Base-by-base conservation (phyloP, 2,329 filamentous ascomycete genomes). In the Aspergillus pseudoviridinutans region DNA sequence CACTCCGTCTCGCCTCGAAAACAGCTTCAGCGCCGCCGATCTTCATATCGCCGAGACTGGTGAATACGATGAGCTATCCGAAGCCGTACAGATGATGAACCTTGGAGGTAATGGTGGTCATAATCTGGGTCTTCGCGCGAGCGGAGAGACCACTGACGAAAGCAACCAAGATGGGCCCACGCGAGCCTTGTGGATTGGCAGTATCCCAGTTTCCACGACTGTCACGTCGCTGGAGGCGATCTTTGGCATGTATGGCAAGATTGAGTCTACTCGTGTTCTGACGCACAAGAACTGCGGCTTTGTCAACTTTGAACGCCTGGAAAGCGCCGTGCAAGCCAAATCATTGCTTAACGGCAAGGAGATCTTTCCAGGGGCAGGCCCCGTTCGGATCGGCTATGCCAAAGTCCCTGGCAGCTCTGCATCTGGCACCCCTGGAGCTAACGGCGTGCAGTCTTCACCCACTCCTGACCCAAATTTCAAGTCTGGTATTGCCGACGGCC, bases 261-360 rank as follows among this genome's bases (percentile, higher is more conserved):
- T 99, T 61, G 83, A 94, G 64, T 97, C 93, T 3, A 93, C 91
- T 28, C 85, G 94, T 62, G 94, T 99, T 4, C 81, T 99, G 60
- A 97, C 94, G 0, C 92, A 99, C 80, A 99, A 99, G 82, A 97
- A 96, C 76, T 99, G 94, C 72, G 94, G 93, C 3, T 99, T 99
- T 67, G 93, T 99, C 71, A 99, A 99, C 75, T 99, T 96, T 69
- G 92, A 97, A 75, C 88, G 86, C 58, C 78, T 94, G 29, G 92
- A 97, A 63, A 96, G 91, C 71, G 94, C 94, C 56, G 87, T 97
- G 42, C 87, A 91, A 59, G 94, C 94, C 17, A 95, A 93, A 73
- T 87, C 87, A 14, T 84, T 87, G 70, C 87, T 96, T 76, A 97
- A 97, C 68, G 92, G 92, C 68, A 97, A 96, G 76, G 94, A 99